Evolutionary conservation across 1,284 basidiomycete species (phyloP).

Genomic region (Jaminaea rosea): DNA sequence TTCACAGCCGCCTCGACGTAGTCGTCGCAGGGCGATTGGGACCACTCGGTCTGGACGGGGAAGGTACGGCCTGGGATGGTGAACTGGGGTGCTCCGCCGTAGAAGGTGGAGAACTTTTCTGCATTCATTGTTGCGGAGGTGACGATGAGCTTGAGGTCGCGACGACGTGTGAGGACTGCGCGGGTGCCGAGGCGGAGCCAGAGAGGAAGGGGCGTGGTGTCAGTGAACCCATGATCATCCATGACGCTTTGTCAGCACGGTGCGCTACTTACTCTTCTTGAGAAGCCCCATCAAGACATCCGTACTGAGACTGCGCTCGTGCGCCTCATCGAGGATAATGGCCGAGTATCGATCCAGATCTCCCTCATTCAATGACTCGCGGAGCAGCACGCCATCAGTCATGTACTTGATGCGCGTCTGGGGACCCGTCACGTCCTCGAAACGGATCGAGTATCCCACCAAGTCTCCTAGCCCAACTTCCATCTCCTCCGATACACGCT

Average conservation of each 20-base stretch:
- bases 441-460: slow-evolving; percentile 94
- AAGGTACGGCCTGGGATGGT: slow-evolving; percentile 98
- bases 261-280: slow-evolving; percentile 63
- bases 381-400: slow-evolving; percentile 92
- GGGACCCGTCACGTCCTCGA: slow-evolving; percentile 86
- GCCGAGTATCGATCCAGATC: slow-evolving; percentile 90
- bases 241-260: no score
- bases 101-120: slow-evolving; percentile 88
- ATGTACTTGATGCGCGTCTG: slow-evolving; percentile 89
- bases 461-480: slow-evolving; percentile 68
- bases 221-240: not conserved
- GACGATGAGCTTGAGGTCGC: slow-evolving; percentile 90
- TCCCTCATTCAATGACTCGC: slow-evolving; percentile 90
- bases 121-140: slow-evolving; percentile 99
- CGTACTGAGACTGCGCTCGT: slow-evolving; percentile 88
- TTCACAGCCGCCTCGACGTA: slow-evolving; percentile 97
- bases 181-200: not conserved
- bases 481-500: slow-evolving; percentile 92
- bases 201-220: slow-evolving; percentile 2
- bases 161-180: slow-evolving; percentile 73
- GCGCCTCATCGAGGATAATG: slow-evolving; percentile 93
- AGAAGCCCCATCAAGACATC: slow-evolving; percentile 94
- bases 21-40: slow-evolving; percentile 95
- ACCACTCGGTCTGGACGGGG: slow-evolving; percentile 91
- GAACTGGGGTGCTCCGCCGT: slow-evolving; percentile 86